Percentiles rank a stretch among this genome's conserved stretches.
Conservation (phyloP, 345 rosid species). For the Firmiana major region DNA sequence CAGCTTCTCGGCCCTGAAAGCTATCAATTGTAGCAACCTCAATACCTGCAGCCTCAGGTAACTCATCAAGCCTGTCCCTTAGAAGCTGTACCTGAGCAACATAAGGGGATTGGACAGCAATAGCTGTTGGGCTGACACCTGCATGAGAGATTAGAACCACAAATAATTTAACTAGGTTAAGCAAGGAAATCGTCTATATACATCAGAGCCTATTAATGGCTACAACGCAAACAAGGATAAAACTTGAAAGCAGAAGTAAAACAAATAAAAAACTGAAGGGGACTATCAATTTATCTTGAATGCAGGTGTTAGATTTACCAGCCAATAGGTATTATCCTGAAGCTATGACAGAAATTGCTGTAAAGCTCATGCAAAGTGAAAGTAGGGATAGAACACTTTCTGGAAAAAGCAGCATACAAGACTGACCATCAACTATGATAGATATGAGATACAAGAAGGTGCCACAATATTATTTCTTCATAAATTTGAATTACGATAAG, state of each 20-base stretch:
- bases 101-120: constrained; percentile 93
- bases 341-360: background rate
- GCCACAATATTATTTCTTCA: background rate
- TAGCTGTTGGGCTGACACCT: constrained; percentile 79
- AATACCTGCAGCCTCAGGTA: constrained; percentile 72
- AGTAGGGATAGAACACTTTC: background rate
- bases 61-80: constrained; percentile 79
- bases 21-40: constrained; percentile 96
- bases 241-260: background rate
- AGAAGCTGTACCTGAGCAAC: constrained; percentile 94
- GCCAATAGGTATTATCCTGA: background rate
- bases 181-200: background rate
- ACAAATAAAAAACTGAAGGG: background rate
- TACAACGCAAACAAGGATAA: background rate
- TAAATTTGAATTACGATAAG: background rate
- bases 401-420: background rate
- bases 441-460: background rate
- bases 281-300: background rate
- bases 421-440: background rate
- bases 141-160: constrained; percentile 19
- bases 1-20: constrained; percentile 96
- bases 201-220: background rate
- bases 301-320: background rate
- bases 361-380: background rate
- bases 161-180: background rate